Evolutionary conservation across 2,329 filamentous ascomycete genomes (phyloP), one percentile per base, ranked within the genome.

Genomic region (Curvularia hawaiiensis): DNA sequence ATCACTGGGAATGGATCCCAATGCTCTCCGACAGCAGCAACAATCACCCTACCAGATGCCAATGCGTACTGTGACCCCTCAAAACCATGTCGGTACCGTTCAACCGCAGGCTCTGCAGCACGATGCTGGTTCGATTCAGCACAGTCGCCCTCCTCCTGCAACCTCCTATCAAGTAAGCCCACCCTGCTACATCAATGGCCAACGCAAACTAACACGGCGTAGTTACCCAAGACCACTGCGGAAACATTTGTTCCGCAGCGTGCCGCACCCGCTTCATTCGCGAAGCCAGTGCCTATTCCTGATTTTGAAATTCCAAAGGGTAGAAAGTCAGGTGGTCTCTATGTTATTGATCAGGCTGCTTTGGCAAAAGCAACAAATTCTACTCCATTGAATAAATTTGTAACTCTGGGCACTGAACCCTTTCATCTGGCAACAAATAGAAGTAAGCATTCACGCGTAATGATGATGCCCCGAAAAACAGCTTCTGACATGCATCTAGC

Each of bases 321-420:
- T 48, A 73, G 66, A 57, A 66, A 65, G 54, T 69, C 68, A 28
- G 79, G 79, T 53, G 74, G 74, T 39, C 79, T 82, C 50, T 71
- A 72, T 59, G 69, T 80, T 56, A 71, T 79, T 62, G 75, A 79
- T 62, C 73, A 74, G 56, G 70, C 77, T 61, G 66, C 73, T 30
- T 66, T 83, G 28, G 72, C 73, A 35, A 75, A 75, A 61, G 76
- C 76, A 18, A 82, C 80, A 30, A 79, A 78, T 47, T 80, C 79
- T 33, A 71, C 66, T 64, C 69, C 76, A 18, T 61, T 82, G 62
- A 75, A 77, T 64, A 75, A 77, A 63, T 80, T 78, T 47, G 73
- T 80, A 58, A 78, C 75, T 57, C 63, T 82, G 51, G 78, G 80
- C 49, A 71, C 74, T 43, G 70, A 78, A 48, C 68, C 77, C 2